Evolutionary conservation across 192 early-diverging fungal species (phyloP), one percentile per base, ranked within the genome.

Genomic region (Coemansia sp.): DNA sequence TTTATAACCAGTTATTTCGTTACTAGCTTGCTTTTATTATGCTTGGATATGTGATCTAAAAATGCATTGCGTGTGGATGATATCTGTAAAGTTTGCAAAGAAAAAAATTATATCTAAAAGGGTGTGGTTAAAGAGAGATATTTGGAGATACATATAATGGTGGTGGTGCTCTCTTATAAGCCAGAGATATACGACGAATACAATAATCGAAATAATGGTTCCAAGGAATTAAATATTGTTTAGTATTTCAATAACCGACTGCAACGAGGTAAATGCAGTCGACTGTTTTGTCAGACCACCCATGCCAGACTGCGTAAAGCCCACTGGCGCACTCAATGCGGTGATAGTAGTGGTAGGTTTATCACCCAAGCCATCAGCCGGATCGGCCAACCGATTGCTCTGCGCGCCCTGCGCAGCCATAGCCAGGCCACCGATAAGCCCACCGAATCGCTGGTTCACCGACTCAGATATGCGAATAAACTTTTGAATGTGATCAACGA

Each of bases 381-480:
- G n/a, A n/a, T n/a, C n/a, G n/a, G n/a, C n/a, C n/a, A n/a, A n/a
- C n/a, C n/a, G n/a, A n/a, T n/a, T n/a, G n/a, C n/a, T n/a, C n/a
- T n/a, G n/a, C n/a, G n/a, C n/a, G 29, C 2, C 34, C 9, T 33
- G 27, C 15, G 47, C 47, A 22, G 54, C 49, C 17, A 14, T 36
- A 0, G 54, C 60, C 20, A 58, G 39, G 9, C 59, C 52, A 30
- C 55, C 59, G 26, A 67, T 28, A 43, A 74, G 26, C 10, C 63
- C 54, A 2, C 59, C 51, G 35, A 74, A 50, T 9, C 51, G 55
- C 45, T 63, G 56, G 38, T 50, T 58, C 32, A 67, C 52, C 5
- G 64, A 44, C 14, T 56, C 64, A 7, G 71, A 67, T 8, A 74
- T 25, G 8, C 39, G 51, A 13, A 74, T 62, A 59, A 74, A 74